These are phyloP conservation scores for Hibiscus mutabilis DNA, from an alignment of 345 rosid species.

Conservation along the genomic window DNA sequence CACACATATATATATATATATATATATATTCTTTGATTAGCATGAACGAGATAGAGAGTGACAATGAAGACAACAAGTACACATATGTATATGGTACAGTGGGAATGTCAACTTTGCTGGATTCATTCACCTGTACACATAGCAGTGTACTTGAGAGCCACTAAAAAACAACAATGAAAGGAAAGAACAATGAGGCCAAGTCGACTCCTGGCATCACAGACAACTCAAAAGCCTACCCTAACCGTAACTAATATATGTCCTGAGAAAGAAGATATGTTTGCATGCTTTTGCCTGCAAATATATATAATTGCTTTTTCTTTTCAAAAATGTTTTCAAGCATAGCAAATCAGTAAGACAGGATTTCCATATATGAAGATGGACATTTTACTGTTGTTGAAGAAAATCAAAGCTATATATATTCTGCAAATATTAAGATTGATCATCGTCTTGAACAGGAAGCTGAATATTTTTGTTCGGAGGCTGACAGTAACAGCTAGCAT, in stretches of 20 bases:
- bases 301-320: no score
- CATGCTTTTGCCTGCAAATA: no score
- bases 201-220: constrained; percentile 4
- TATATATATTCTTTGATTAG: neutral
- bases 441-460: neutral
- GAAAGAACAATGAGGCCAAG: neutral
- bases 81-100: neutral
- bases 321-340: no score
- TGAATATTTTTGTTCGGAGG: neutral
- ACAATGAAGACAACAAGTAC: neutral
- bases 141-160: neutral
- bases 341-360: neutral
- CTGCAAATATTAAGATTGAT: neutral
- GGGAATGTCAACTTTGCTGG: constrained; percentile 11
- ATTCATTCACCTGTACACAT: neutral
- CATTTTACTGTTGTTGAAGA: constrained; percentile 9
- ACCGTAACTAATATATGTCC: no score
- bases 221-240: no score
- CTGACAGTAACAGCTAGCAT: neutral
- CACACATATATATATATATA: neutral
- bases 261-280: no score
- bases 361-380: neutral
- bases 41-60: neutral
- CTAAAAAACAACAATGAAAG: neutral
- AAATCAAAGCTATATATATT: neutral